Conservation (phyloP, 225 moss, liverwort and hornwort genomes). For the Sphagnum contortum region DNA sequence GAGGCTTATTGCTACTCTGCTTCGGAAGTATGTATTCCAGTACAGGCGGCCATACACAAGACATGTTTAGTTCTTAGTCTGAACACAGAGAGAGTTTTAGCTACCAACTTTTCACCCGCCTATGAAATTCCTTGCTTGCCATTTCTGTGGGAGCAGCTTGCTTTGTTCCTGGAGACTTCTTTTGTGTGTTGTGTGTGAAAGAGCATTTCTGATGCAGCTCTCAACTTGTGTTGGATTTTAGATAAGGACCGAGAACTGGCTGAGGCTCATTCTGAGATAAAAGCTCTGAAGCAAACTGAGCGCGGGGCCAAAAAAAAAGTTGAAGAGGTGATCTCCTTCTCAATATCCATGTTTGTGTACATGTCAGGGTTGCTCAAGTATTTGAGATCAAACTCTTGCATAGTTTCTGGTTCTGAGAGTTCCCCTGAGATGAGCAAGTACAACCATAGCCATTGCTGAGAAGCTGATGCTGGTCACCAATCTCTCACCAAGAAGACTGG, state of each 20-base stretch:
- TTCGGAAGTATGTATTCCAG: no score
- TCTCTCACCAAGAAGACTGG: neutral
- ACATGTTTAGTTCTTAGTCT: no score
- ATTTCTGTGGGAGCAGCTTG: conserved; percentile 1
- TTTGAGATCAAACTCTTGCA: no score
- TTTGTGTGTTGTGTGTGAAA: neutral
- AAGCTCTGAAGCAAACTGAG: conserved; percentile 47
- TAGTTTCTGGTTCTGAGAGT: no score
- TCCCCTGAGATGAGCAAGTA: no score
- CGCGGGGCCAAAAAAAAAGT: conserved; percentile 48
- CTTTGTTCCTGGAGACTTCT: no score
- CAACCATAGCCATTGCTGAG: neutral
- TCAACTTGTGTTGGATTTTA: conserved; percentile 15
- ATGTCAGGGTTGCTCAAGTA: conserved; percentile 1
- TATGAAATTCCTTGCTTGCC: conserved; percentile 4
- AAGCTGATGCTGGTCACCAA: conserved; percentile 2
- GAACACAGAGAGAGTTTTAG: no score
- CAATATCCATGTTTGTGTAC: conserved; percentile 1
- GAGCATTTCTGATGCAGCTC: conserved; percentile 10
- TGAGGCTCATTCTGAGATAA: conserved; percentile 47
- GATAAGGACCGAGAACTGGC: conserved; percentile 58
- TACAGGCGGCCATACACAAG: no score
- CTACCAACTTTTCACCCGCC: no score
- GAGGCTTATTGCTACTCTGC: no score
- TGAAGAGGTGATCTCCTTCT: conserved; percentile 32